Conservation (phyloP, 352 stramenopile species). For the Pythium plurisporium region DNA sequence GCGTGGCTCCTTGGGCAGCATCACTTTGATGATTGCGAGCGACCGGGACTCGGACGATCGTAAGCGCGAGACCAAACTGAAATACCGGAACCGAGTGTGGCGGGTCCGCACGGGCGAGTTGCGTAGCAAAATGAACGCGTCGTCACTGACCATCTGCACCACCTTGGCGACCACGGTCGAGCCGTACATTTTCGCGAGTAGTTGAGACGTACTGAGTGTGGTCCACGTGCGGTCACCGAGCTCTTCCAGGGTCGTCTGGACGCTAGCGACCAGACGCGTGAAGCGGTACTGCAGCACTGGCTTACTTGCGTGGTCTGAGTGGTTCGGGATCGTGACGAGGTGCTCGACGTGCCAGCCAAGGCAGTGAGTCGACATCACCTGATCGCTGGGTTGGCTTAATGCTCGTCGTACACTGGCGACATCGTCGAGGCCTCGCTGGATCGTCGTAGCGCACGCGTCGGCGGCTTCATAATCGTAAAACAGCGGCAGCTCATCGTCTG, state of each 20-base stretch:
- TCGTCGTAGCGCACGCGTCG: background rate
- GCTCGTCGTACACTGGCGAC: background rate
- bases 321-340: background rate
- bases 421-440: background rate
- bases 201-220: background rate
- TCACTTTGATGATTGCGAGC: background rate
- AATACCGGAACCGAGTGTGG: background rate
- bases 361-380: background rate
- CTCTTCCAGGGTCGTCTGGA: background rate
- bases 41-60: background rate
- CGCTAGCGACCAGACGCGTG: background rate
- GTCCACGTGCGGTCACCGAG: constrained; percentile 1
- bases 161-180: background rate
- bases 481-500: background rate
- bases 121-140: constrained; percentile 5
- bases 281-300: background rate
- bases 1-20: background rate
- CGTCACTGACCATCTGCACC: background rate
- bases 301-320: background rate
- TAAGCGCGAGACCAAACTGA: background rate
- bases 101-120: background rate
- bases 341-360: constrained; percentile 4
- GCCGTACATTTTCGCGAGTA: background rate
- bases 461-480: constrained; percentile 5
- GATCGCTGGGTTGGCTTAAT: background rate